Percentiles rank a stretch among this genome's conserved stretches.
Evolutionary conservation across 139 green algal species (phyloP).

Genomic region (Gonium pectorale): DNA sequence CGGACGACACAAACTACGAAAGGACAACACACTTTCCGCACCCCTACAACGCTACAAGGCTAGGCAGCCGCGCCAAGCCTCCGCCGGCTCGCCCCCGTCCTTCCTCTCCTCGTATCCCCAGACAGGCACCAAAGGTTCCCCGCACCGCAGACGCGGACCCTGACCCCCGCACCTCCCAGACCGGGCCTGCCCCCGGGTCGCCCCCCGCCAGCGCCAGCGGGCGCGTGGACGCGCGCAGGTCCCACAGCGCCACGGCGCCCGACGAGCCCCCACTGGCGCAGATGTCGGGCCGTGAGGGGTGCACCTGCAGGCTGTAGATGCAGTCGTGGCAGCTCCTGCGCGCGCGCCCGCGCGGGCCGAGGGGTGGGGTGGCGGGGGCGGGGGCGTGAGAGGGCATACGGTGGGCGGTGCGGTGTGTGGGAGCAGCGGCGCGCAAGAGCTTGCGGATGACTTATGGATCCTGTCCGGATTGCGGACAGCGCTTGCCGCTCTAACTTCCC

Average conservation of each 20-base stretch:
- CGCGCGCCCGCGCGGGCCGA: background rate
- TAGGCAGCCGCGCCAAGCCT: too few relatives aligned
- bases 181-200: slow-evolving; percentile 5
- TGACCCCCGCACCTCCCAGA: slow-evolving; percentile 60
- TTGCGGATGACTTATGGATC: too few relatives aligned
- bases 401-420: background rate
- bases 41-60: slow-evolving; percentile 8
- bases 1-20: too few relatives aligned
- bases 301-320: slow-evolving; percentile 61
- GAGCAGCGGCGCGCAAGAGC: too few relatives aligned
- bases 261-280: slow-evolving; percentile 52
- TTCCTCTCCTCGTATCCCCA: background rate
- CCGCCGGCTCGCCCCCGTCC: background rate
- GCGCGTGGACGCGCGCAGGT: slow-evolving; percentile 60
- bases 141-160: background rate
- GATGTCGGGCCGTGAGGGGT: slow-evolving; percentile 70
- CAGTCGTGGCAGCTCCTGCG: slow-evolving; percentile 35
- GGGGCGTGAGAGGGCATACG: background rate
- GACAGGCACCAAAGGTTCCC: too few relatives aligned
- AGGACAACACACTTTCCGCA: too few relatives aligned
- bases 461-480: too few relatives aligned
- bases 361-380: background rate
- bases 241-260: slow-evolving; percentile 67
- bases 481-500: too few relatives aligned
- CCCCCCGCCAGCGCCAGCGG: slow-evolving; percentile 24